Evolutionary conservation across 2,329 filamentous ascomycete species (phyloP).

Genomic region (Fonsecaea pedrosoi): DNA sequence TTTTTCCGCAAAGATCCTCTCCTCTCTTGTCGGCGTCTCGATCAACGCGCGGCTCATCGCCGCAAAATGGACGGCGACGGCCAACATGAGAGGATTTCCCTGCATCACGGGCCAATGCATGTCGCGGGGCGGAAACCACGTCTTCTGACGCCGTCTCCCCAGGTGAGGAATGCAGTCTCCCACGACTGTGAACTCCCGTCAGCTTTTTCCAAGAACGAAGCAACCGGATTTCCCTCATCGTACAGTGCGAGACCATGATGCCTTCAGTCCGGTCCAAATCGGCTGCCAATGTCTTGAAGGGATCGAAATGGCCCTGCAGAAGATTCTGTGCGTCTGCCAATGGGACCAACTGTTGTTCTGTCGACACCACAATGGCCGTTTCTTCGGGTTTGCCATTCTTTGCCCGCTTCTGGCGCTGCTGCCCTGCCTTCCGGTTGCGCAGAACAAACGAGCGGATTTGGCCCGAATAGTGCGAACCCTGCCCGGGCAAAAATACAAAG

Average conservation of each 20-base stretch:
- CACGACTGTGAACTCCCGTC: conserved; percentile 1
- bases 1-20: conserved; percentile 4
- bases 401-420: conserved; percentile 1
- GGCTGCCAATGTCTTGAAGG: conserved; percentile 4
- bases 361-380: not conserved
- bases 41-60: conserved; percentile 5
- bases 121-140: conserved; percentile 11
- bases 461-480: conserved; percentile 5
- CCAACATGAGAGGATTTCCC: not conserved
- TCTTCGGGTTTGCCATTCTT: not conserved
- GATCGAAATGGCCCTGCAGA: conserved; percentile 9
- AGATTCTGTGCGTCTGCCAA: conserved; percentile 10
- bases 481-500: conserved; percentile 8
- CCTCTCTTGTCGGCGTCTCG: not conserved
- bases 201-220: not conserved
- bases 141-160: not conserved
- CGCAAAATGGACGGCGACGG: conserved; percentile 11
- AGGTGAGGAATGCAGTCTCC: conserved; percentile 6
- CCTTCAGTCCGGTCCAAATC: conserved; percentile 3
- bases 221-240: not conserved
- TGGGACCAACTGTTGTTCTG: not conserved
- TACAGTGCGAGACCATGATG: conserved; percentile 10
- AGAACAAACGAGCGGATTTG: conserved; percentile 11
- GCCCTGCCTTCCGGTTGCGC: not conserved
- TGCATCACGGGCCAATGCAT: conserved; percentile 9